Conservation (phyloP, 2,329 filamentous ascomycete species). For the Alternaria brassicae region DNA sequence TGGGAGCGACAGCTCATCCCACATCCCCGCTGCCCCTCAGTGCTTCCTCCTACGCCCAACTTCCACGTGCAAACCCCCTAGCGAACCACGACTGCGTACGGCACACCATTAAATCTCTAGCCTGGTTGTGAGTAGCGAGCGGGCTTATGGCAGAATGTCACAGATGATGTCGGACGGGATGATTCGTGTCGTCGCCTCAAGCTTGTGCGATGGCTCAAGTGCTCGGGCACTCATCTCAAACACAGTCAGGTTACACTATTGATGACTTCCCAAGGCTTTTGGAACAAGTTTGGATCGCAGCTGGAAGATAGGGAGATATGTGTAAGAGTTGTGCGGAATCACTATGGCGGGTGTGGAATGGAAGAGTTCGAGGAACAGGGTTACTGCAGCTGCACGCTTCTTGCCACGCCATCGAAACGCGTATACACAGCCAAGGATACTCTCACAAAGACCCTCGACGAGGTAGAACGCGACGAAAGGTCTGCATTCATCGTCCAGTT, state of each 20-base stretch:
- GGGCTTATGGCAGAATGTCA: neutral
- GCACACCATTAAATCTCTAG: conserved; percentile 18
- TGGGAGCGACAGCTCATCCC: neutral
- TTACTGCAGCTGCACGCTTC: conserved; percentile 21
- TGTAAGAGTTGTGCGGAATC: conserved; percentile 2
- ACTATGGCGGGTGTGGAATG: conserved; percentile 7
- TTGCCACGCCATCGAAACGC: neutral
- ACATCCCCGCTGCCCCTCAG: conserved; percentile 14
- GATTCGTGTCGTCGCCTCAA: conserved; percentile 5
- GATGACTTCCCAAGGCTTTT: conserved; percentile 2
- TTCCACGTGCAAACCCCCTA: conserved; percentile 20
- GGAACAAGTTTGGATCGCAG: conserved; percentile 2
- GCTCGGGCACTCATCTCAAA: neutral
- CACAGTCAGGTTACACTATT: neutral
- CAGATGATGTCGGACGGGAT: conserved; percentile 13
- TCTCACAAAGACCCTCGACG: neutral
- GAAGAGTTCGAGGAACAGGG: conserved; percentile 19
- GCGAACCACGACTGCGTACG: conserved; percentile 24
- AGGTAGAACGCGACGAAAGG: neutral
- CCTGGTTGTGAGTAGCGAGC: neutral
- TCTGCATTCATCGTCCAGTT: conserved; percentile 34
- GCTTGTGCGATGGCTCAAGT: neutral
- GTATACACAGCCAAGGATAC: neutral
- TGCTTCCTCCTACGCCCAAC: conserved; percentile 14
- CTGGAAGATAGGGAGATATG: neutral